Base-by-base conservation (phyloP, 1,139 yeast species). In the Kodamaea arcana region DNA sequence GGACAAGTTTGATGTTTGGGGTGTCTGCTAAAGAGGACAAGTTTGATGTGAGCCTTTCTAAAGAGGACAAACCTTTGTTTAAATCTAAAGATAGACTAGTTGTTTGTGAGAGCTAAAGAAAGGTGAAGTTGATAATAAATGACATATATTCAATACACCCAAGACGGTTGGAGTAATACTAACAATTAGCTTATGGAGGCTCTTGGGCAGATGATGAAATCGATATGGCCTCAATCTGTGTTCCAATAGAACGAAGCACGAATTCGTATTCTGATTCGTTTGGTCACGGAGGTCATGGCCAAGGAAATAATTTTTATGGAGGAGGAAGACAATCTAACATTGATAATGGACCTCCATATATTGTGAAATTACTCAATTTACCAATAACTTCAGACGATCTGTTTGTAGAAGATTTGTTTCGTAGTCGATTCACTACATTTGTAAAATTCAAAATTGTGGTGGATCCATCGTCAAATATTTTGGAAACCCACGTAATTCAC, bases 201-300 rank as follows among this genome's bases (percentile, higher is more conserved):
- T 75, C 83, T 29, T 83, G 92, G 87, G 90, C 87, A 30, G 90
- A 82, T 49, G 82, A 78, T 40, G 88, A 81, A 44, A 72, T 83
- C 37, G 88, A 82, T 58, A 67, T 80, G 60, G 71, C 79, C 39
- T 77, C 83, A 29, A 77, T 79, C 38, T 71, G 77, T 24, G 80
- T 78, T 24, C 82, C 82, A n/a, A 65, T 65, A 27, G 50, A 45
- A 24, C 39, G 44, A 10, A 29, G 28, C n/a, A 27, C 29, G 17
- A 25, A 24, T 23, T 27, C 38, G 10, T 27, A 29, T 7, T 30
- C 32, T 25, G 29, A 39, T 11, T 37, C 37, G 21, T 36, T 34
- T 11, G 28, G 26, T 11, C 26, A 24, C 11, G 40, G 42, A 4
- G 42, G 39, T 15, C 37, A 26, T 17, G n/a, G n/a, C n/a, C 34